Evolutionary conservation across 1,284 basidiomycete species (phyloP).

Genomic region (Melanopsichium pennsylvanicum): DNA sequence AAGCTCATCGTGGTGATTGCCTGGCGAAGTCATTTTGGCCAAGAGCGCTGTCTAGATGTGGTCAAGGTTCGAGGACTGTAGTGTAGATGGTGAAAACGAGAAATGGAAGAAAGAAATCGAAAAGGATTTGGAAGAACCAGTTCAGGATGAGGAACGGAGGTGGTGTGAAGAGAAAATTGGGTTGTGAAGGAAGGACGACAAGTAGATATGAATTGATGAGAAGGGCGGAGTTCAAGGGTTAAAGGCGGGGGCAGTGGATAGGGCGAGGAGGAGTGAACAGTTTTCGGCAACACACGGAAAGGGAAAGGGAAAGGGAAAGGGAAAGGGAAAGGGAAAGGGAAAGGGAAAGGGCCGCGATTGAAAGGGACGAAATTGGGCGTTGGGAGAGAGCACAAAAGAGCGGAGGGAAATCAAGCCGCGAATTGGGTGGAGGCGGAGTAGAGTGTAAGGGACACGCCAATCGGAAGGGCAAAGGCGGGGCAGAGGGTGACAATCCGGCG

Average conservation of each 20-base stretch:
- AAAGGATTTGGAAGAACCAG: slow-evolving; percentile 11
- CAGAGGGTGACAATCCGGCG: too few relatives aligned
- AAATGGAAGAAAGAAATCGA: too few relatives aligned
- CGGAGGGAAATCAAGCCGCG: neutral
- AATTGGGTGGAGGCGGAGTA: slow-evolving; percentile 13
- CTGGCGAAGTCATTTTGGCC: slow-evolving; percentile 62
- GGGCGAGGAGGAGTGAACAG: neutral
- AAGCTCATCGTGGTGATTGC: slow-evolving; percentile 65
- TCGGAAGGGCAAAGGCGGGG: slow-evolving; percentile 4
- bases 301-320: slow-evolving; percentile 1
- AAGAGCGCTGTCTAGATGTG: neutral
- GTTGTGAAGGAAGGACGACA: neutral
- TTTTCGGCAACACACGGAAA: slow-evolving; percentile 27
- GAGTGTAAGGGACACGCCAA: neutral
- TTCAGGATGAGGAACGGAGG: neutral
- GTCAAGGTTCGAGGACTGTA: too few relatives aligned
- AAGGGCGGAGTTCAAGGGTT: neutral
- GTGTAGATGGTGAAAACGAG: too few relatives aligned
- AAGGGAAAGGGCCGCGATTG: too few relatives aligned
- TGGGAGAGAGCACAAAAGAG: too few relatives aligned
- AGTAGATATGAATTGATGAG: neutral
- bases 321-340: slow-evolving; percentile 1
- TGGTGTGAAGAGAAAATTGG: neutral
- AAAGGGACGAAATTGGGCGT: too few relatives aligned
- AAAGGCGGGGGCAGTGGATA: neutral